Conservation (phyloP, 257 asterid species). For the Gentiana dahurica region DNA sequence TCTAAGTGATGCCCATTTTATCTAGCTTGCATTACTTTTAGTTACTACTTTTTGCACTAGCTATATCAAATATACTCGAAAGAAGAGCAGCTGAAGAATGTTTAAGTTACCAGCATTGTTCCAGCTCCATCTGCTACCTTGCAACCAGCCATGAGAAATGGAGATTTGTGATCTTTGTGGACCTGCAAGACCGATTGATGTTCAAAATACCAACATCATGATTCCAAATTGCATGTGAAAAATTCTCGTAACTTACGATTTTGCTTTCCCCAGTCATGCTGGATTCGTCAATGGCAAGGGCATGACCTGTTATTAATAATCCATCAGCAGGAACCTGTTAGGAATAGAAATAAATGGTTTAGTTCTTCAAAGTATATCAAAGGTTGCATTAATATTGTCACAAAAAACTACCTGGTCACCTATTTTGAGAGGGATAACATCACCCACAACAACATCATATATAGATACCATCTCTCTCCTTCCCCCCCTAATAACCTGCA, state of each 20-base stretch:
- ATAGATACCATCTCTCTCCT: conserved; percentile 83
- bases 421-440: conserved; percentile 78
- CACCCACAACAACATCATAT: conserved; percentile 92
- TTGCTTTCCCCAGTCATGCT: conserved; percentile 99
- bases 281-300: conserved; percentile 91
- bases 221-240: conserved; percentile 10
- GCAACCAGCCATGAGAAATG: conserved; percentile 97
- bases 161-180: conserved; percentile 65
- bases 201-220: conserved; percentile 17
- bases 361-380: background rate
- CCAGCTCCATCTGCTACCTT: conserved; percentile 98
- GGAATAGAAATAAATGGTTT: conserved; percentile 12
- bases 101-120: conserved; percentile 65
- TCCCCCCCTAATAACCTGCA: conserved; percentile 77
- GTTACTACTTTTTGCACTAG: too few species aligned
- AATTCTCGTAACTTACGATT: conserved; percentile 59
- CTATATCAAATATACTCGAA: too few species aligned
- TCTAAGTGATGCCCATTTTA: too few species aligned
- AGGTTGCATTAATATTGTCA: conserved; percentile 2
- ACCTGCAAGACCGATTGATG: conserved; percentile 31
- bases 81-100: background rate
- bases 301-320: conserved; percentile 65
- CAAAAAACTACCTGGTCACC: conserved; percentile 73
- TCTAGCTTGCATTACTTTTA: too few species aligned
- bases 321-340: conserved; percentile 93